Percentiles rank a stretch among this genome's conserved stretches.
Evolutionary conservation across 129 eudicot genomes (phyloP).

Genomic region (Escallonia rubra): DNA sequence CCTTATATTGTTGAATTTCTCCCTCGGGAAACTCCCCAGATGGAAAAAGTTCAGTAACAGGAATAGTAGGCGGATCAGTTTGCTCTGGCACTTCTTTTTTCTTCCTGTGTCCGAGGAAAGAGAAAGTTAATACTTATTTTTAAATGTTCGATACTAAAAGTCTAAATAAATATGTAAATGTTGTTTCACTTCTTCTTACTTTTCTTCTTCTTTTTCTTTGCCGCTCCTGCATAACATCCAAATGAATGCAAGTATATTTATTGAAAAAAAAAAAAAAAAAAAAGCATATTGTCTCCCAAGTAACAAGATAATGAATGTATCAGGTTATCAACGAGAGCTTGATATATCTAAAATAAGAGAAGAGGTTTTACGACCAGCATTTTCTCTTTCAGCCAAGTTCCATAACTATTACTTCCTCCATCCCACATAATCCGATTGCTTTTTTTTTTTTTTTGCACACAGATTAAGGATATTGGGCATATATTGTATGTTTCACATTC

Average conservation of each 20-base stretch:
- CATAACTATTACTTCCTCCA: no score
- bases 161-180: not conserved
- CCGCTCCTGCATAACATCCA: conserved; percentile 47
- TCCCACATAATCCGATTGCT: no score
- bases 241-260: conserved; percentile 11
- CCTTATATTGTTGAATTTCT: conserved; percentile 91
- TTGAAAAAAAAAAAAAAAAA: not conserved
- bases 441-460: no score
- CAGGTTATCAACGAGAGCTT: not conserved
- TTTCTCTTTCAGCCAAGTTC: no score
- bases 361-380: not conserved
- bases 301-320: not conserved
- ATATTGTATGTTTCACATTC: no score
- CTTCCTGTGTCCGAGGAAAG: conserved; percentile 47
- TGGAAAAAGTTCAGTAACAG: conserved; percentile 69
- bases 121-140: conserved; percentile 20
- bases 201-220: conserved; percentile 98
- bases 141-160: not conserved
- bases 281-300: not conserved
- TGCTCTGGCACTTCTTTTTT: conserved; percentile 80
- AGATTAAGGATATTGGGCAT: no score
- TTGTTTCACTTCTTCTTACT: conserved; percentile 84
- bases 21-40: conserved; percentile 98
- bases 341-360: not conserved
- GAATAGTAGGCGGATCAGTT: conserved; percentile 96